These are phyloP conservation scores for Colletotrichum lentis DNA, from an alignment of 2,329 filamentous ascomycete species.

Conservation along the genomic window DNA sequence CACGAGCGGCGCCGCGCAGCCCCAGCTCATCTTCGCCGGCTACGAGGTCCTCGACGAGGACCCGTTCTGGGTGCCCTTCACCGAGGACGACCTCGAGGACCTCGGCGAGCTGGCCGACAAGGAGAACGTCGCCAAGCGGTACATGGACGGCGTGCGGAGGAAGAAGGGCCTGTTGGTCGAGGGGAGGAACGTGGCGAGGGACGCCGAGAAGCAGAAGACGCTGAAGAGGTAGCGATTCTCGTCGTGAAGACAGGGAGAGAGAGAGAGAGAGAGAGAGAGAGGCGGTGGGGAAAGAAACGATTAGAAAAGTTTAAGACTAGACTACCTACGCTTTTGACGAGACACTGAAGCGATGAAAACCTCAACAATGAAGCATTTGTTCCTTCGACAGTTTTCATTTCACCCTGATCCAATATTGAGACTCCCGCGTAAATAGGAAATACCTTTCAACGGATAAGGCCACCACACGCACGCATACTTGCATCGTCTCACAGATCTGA, in stretches of 20 bases:
- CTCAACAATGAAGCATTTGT: too few relatives aligned
- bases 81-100: constrained; percentile 96
- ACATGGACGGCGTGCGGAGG: constrained; percentile 87
- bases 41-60: constrained; percentile 95
- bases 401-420: too few relatives aligned
- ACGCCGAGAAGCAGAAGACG: constrained; percentile 91
- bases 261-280: too few relatives aligned
- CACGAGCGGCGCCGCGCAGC: constrained; percentile 87
- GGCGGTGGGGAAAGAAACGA: too few relatives aligned
- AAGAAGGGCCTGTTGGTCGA: constrained; percentile 89
- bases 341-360: too few relatives aligned
- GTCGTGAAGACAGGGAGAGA: neutral
- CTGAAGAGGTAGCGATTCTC: constrained; percentile 63
- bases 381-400: too few relatives aligned
- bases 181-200: constrained; percentile 77
- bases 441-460: neutral
- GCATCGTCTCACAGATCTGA: neutral
- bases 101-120: constrained; percentile 90
- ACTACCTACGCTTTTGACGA: neutral
- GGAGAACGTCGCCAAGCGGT: constrained; percentile 95
- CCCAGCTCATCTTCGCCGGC: constrained; percentile 91
- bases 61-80: constrained; percentile 97
- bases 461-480: neutral
- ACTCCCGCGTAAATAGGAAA: too few relatives aligned
- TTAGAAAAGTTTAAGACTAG: neutral